phyloP scores from a whole-genome alignment of 1,139 yeast genomes.

The Starmera stellimalicola region DNA sequence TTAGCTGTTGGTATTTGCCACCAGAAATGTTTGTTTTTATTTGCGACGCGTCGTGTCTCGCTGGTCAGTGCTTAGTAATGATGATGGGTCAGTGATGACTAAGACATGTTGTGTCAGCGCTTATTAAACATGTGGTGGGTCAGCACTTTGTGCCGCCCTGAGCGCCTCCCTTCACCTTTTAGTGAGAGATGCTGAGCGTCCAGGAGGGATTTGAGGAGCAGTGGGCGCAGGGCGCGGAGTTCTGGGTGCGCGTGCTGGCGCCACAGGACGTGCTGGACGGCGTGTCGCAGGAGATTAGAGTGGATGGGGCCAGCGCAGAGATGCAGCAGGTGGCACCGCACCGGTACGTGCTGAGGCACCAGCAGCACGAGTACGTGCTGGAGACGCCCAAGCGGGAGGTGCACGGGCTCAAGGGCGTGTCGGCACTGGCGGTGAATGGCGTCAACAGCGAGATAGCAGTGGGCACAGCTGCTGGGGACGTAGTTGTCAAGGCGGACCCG shows the following conservation, averaged over 20 bases:
- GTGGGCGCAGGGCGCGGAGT: background rate
- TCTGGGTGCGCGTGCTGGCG: background rate
- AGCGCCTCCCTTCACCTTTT: too few relatives aligned
- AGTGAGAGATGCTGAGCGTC: background rate
- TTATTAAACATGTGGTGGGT: too few relatives aligned
- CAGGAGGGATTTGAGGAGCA: background rate
- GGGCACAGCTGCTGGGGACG: background rate
- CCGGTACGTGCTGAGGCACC: background rate
- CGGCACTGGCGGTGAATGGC: background rate
- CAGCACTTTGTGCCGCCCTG: too few relatives aligned
- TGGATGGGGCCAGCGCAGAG: background rate
- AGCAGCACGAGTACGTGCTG: background rate
- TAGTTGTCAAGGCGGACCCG: background rate
- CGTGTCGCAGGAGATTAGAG: background rate
- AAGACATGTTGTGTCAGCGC: too few relatives aligned
- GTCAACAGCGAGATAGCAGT: background rate
- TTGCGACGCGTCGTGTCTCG: background rate
- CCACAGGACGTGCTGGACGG: background rate
- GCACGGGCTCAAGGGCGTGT: background rate
- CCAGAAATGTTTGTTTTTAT: background rate
- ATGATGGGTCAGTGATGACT: too few relatives aligned
- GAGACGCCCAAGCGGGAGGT: background rate
- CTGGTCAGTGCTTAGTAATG: too few relatives aligned
- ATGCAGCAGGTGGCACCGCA: background rate
- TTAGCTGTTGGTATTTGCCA: background rate